These are phyloP conservation scores for Blastobotrys terrestris DNA, from an alignment of 805 yeast genomes.

Conservation along the genomic window DNA sequence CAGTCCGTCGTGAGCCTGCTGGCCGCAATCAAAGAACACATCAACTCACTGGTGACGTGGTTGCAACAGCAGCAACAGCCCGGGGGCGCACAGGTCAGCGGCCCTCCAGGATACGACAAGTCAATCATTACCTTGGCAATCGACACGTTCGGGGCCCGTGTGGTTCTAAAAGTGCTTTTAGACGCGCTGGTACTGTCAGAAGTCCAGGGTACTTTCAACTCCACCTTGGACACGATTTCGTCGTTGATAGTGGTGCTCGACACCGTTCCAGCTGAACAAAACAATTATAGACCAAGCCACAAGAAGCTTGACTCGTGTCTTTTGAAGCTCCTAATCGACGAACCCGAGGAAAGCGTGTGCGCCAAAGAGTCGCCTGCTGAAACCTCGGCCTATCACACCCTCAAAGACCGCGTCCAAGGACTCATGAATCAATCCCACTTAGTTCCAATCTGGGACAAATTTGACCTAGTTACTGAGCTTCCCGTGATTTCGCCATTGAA, in stretches of 20 bases:
- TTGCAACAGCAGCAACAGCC: constrained; percentile 17
- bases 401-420: not conserved
- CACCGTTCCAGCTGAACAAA: constrained; percentile 5
- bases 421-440: not conserved
- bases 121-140: constrained; percentile 14
- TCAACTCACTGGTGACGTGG: constrained; percentile 20
- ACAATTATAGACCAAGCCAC: not conserved
- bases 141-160: constrained; percentile 19
- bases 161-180: constrained; percentile 16
- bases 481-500: not conserved
- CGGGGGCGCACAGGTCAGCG: constrained; percentile 14
- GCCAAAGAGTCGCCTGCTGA: not conserved
- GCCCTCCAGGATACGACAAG: constrained; percentile 18
- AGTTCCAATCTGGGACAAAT: not conserved
- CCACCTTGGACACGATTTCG: constrained; percentile 20
- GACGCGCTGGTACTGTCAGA: constrained; percentile 23
- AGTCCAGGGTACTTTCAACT: constrained; percentile 18
- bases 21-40: constrained; percentile 19
- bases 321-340: not conserved
- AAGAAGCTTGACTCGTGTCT: not conserved
- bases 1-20: constrained; percentile 9
- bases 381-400: not conserved
- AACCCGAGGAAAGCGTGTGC: not conserved
- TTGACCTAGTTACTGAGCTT: not conserved
- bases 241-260: constrained; percentile 13